phyloP scores from a whole-genome alignment of 331 rosid species.

The Quercus tomentella region DNA sequence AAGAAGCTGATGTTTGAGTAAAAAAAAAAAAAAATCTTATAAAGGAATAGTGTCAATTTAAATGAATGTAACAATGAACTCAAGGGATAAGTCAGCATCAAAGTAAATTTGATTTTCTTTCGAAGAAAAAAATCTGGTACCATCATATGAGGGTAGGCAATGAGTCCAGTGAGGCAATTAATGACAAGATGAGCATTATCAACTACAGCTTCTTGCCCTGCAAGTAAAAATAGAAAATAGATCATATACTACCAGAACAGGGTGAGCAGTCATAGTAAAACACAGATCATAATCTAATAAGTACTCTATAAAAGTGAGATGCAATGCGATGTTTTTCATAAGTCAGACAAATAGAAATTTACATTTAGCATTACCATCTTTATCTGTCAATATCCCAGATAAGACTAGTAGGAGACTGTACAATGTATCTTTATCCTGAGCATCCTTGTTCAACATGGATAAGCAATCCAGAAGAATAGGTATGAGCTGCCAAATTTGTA shows the following conservation, averaged over 20 bases:
- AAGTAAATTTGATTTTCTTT: not conserved
- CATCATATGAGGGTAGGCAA: slow-evolving; percentile 76
- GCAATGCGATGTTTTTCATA: not conserved
- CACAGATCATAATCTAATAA: slow-evolving; percentile 5
- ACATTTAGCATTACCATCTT: slow-evolving; percentile 53
- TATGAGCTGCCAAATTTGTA: slow-evolving; percentile 65
- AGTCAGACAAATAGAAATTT: not conserved
- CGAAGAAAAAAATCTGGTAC: slow-evolving; percentile 34
- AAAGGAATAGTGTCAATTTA: not conserved
- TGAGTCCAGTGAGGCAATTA: slow-evolving; percentile 55
- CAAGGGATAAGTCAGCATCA: slow-evolving; percentile 9
- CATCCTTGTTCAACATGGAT: slow-evolving; percentile 55
- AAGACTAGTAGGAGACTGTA: slow-evolving; percentile 78
- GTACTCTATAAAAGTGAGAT: not conserved
- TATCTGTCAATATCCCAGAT: slow-evolving; percentile 82
- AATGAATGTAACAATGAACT: not conserved
- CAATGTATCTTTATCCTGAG: slow-evolving; percentile 60
- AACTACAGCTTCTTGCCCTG: slow-evolving; percentile 70
- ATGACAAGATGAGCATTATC: slow-evolving; percentile 69
- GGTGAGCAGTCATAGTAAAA: not conserved
- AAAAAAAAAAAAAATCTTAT: not conserved
- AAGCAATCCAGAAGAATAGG: slow-evolving; percentile 73
- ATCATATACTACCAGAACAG: not conserved
- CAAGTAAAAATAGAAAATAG: slow-evolving; percentile 23
- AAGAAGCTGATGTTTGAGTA: not conserved